Evolutionary conservation across 306 rosid genomes (phyloP).

Genomic region (Malus fusca): DNA sequence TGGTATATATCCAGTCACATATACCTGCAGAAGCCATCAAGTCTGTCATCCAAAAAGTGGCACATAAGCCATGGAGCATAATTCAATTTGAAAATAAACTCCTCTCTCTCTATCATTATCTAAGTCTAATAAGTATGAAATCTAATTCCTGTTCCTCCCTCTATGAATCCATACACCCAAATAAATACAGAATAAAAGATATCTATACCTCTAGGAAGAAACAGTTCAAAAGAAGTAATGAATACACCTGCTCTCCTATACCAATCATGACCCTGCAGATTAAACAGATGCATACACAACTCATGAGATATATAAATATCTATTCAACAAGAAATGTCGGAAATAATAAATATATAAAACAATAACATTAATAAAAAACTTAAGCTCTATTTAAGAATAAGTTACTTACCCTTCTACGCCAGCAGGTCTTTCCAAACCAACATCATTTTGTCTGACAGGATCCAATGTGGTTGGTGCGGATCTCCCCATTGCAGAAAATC

Average conservation of each 20-base stretch:
- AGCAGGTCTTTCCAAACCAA: conserved; percentile 38
- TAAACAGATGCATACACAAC: not conserved
- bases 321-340: not conserved
- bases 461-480: conserved; percentile 36
- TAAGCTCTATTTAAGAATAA: conserved; percentile 4
- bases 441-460: conserved; percentile 31
- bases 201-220: conserved; percentile 79
- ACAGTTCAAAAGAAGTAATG: conserved; percentile 57
- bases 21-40: conserved; percentile 48
- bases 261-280: conserved; percentile 68
- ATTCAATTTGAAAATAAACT: not conserved
- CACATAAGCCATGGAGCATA: not conserved
- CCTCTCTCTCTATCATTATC: not conserved
- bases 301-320: not conserved
- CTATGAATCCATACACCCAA: not conserved
- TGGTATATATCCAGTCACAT: conserved; percentile 76
- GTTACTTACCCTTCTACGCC: conserved; percentile 72
- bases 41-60: conserved; percentile 8
- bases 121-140: not conserved
- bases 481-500: conserved; percentile 77
- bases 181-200: not conserved
- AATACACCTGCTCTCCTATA: conserved; percentile 72
- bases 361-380: not conserved
- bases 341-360: not conserved
- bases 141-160: not conserved